Conservation (phyloP, 2,329 filamentous ascomycete species). For the Beauveria pseudobassiana region DNA sequence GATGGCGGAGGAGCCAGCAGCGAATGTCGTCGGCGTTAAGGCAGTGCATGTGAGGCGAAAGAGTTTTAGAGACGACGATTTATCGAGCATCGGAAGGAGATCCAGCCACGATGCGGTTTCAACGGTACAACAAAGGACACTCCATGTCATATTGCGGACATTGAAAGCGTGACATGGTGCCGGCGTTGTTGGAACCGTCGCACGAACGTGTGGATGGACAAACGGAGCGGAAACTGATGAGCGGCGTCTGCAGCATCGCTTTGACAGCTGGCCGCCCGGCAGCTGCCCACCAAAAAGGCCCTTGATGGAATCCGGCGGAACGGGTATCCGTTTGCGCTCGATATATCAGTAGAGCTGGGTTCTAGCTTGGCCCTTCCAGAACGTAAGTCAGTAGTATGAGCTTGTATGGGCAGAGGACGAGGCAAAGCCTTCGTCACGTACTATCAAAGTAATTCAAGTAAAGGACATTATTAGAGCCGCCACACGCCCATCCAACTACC, state of each 20-base stretch:
- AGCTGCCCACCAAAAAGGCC: background rate
- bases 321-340: background rate
- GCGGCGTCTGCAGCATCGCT: background rate
- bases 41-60: too few relatives aligned
- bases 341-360: too few relatives aligned
- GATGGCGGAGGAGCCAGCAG: background rate
- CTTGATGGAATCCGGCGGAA: background rate
- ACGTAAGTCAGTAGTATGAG: too few relatives aligned
- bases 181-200: background rate
- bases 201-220: background rate
- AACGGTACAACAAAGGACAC: background rate
- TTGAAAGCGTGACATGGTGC: background rate
- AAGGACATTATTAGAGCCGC: too few relatives aligned
- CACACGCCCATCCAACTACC: too few relatives aligned
- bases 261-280: background rate
- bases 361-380: too few relatives aligned
- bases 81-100: background rate
- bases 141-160: background rate
- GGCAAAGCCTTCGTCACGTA: too few relatives aligned
- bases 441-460: too few relatives aligned
- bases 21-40: conserved; percentile 1
- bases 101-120: background rate
- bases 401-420: too few relatives aligned
- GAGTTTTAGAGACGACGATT: background rate
- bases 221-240: background rate